Conservation (phyloP, 2,329 filamentous ascomycete genomes). For the Hypoxylon sp. region DNA sequence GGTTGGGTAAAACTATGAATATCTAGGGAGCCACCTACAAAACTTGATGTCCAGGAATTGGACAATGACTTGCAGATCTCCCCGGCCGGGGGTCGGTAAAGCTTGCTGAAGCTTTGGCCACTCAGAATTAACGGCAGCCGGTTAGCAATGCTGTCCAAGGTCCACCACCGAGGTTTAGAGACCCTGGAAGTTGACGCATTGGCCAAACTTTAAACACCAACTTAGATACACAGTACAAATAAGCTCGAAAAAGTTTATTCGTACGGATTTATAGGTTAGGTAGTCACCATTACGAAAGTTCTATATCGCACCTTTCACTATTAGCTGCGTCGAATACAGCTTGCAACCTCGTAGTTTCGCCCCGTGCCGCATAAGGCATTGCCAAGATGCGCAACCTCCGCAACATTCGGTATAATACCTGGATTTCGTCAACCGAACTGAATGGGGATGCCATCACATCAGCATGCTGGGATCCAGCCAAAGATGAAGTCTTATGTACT, state of each 20-base stretch:
- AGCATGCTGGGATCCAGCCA: conserved; percentile 86
- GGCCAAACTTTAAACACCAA: conserved; percentile 31
- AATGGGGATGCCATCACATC: conserved; percentile 74
- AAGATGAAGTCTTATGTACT: conserved; percentile 83
- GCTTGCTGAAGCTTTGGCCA: conserved; percentile 43
- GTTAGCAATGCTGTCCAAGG: conserved; percentile 28
- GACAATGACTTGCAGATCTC: conserved; percentile 36
- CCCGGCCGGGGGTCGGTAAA: conserved; percentile 31
- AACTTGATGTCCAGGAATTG: conserved; percentile 25
- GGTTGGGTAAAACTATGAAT: conserved; percentile 5
- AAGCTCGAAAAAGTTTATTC: conserved; percentile 38
- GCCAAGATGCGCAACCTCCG: conserved; percentile 87
- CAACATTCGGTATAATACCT: conserved; percentile 79
- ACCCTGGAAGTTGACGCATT: conserved; percentile 15
- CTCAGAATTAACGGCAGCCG: conserved; percentile 10
- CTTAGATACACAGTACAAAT: conserved; percentile 35
- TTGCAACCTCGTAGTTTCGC: conserved; percentile 18
- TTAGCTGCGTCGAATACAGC: not conserved
- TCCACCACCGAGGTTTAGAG: conserved; percentile 30
- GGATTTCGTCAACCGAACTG: conserved; percentile 69
- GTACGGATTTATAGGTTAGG: conserved; percentile 24
- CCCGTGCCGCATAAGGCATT: conserved; percentile 9
- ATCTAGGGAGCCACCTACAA: conserved; percentile 22
- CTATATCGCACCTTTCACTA: conserved; percentile 23
- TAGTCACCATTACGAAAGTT: conserved; percentile 41